These are phyloP conservation scores for Puccinia novopanici DNA, from an alignment of 1,284 basidiomycete species.

Conservation along the genomic window DNA sequence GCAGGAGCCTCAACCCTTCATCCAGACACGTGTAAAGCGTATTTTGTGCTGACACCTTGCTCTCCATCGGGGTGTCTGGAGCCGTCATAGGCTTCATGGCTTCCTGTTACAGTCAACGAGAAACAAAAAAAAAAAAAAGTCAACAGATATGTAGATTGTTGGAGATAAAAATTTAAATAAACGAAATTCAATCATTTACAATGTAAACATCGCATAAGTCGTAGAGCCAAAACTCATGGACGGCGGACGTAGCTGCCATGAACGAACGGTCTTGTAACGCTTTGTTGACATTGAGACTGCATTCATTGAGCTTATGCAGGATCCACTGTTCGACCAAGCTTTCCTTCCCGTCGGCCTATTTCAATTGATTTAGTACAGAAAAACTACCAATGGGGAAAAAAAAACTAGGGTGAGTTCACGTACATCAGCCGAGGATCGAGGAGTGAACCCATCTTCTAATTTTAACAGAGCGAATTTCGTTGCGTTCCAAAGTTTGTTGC, in stretches of 20 bases:
- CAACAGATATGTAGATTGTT: too few relatives aligned
- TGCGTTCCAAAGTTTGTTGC: slow-evolving; percentile 99
- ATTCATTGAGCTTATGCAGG: slow-evolving; percentile 85
- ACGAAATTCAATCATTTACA: slow-evolving; percentile 62
- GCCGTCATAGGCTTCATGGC: slow-evolving; percentile 97
- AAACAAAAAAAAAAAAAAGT: not conserved
- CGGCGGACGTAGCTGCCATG: slow-evolving; percentile 80
- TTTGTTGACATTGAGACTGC: slow-evolving; percentile 74
- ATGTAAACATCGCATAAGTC: slow-evolving; percentile 99
- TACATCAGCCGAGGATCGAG: slow-evolving; percentile 71
- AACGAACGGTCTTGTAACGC: slow-evolving; percentile 82
- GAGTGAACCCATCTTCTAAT: slow-evolving; percentile 78
- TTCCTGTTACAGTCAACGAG: slow-evolving; percentile 65
- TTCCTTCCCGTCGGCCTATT: slow-evolving; percentile 80
- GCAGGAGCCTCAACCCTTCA: slow-evolving; percentile 80
- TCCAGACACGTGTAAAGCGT: slow-evolving; percentile 95
- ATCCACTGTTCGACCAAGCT: slow-evolving; percentile 94
- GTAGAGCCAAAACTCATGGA: slow-evolving; percentile 96
- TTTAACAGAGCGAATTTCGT: slow-evolving; percentile 98
- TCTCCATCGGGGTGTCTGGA: slow-evolving; percentile 66
- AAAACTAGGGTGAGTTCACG: slow-evolving; percentile 46
- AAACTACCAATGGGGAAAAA: not conserved
- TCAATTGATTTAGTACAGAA: slow-evolving; percentile 7
- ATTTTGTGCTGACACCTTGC: slow-evolving; percentile 82
- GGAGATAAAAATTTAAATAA: not conserved